Percentiles rank a stretch among this genome's conserved stretches.
These are phyloP conservation scores for Neurospora sp. DNA, from an alignment of 2,329 filamentous ascomycete genomes.

Conservation along the genomic window DNA sequence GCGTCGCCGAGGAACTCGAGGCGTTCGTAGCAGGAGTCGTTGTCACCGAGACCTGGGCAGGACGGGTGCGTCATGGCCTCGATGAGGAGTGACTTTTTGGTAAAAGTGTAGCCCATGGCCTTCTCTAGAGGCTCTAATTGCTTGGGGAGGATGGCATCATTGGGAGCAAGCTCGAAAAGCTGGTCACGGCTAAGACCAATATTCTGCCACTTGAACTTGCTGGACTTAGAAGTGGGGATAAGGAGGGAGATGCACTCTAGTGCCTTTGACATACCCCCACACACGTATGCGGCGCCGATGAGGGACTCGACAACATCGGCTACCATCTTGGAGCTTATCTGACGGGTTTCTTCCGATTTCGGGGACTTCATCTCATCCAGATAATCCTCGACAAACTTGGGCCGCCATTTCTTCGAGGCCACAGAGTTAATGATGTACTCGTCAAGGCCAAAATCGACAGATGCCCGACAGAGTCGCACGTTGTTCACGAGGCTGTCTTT, in stretches of 20 bases:
- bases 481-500: slow-evolving; percentile 71
- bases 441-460: slow-evolving; percentile 55
- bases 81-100: slow-evolving; percentile 55
- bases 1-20: slow-evolving; percentile 86
- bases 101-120: slow-evolving; percentile 64
- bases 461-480: slow-evolving; percentile 55
- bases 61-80: slow-evolving; percentile 79
- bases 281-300: slow-evolving; percentile 64
- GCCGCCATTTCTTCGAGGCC: slow-evolving; percentile 56
- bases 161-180: slow-evolving; percentile 34
- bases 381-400: slow-evolving; percentile 43
- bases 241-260: slow-evolving; percentile 57
- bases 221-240: slow-evolving; percentile 30
- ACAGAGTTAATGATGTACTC: slow-evolving; percentile 54
- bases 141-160: slow-evolving; percentile 26
- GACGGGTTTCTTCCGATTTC: slow-evolving; percentile 20
- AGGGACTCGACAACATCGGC: slow-evolving; percentile 84
- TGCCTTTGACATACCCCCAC: slow-evolving; percentile 57
- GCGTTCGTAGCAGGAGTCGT: slow-evolving; percentile 51
- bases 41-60: slow-evolving; percentile 29
- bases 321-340: slow-evolving; percentile 65
- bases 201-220: slow-evolving; percentile 43
- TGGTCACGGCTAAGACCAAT: slow-evolving; percentile 29
- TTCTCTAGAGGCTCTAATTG: slow-evolving; percentile 45
- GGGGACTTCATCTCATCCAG: slow-evolving; percentile 11